A percentile compares a stretch with the other conserved stretches of the same genome.
Conservation (phyloP, 2,329 filamentous ascomycete genomes). For the Colletotrichum cordylinicola region DNA sequence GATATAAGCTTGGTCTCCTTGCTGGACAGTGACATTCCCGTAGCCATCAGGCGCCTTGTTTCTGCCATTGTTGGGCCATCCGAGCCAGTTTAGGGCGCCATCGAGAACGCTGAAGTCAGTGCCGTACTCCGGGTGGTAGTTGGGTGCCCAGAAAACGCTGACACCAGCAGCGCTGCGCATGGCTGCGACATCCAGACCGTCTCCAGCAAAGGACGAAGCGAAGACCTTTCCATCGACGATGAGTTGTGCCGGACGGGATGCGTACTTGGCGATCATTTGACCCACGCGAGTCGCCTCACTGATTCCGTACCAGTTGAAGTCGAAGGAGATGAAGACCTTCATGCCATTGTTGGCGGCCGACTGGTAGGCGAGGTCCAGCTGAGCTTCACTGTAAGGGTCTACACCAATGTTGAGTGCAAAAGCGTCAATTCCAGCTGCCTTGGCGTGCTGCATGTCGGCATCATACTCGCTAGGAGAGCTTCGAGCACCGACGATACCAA, state of each 20-base stretch:
- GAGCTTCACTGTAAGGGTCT: conserved; percentile 48
- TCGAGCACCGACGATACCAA: conserved; percentile 50
- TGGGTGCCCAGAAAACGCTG: conserved; percentile 54
- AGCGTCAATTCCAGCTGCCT: conserved; percentile 46
- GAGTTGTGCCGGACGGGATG: conserved; percentile 48
- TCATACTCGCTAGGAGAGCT: conserved; percentile 48
- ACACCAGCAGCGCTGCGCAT: conserved; percentile 47
- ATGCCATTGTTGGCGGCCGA: conserved; percentile 52
- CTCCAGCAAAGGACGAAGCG: conserved; percentile 58
- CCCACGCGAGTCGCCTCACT: conserved; percentile 45
- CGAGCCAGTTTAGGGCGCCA: conserved; percentile 52
- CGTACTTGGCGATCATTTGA: conserved; percentile 51
- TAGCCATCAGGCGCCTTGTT: conserved; percentile 54
- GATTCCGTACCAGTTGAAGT: conserved; percentile 55
- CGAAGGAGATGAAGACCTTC: conserved; percentile 63
- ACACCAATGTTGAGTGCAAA: conserved; percentile 57
- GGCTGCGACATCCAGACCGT: conserved; percentile 47
- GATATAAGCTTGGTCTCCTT: conserved; percentile 39
- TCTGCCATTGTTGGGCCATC: conserved; percentile 49
- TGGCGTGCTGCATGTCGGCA: conserved; percentile 50
- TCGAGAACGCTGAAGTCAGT: conserved; percentile 43
- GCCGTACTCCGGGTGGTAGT: conserved; percentile 49
- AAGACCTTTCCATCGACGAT: conserved; percentile 54
- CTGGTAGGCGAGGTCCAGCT: conserved; percentile 54
- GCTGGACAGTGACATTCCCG: conserved; percentile 43